A percentile compares a stretch with the other conserved stretches of the same genome.
Conservation (phyloP, 208 protist genomes). For the Leishmania tropica region DNA sequence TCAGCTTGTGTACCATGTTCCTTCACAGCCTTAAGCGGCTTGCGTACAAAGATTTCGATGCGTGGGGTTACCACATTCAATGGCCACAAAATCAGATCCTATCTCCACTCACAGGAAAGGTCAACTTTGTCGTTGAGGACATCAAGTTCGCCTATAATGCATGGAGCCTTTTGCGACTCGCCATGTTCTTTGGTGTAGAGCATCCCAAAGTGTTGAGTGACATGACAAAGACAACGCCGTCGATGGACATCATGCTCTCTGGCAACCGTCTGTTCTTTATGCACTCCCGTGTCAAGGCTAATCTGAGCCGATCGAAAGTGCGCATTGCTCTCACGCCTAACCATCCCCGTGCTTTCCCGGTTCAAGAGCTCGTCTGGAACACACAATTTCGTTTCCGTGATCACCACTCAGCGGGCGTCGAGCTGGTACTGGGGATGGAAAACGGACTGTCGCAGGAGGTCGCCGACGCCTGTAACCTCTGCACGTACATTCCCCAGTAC, state of each 20-base stretch:
- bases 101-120: slow-evolving; percentile 41
- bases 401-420: slow-evolving; percentile 22
- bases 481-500: slow-evolving; percentile 84
- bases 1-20: background rate
- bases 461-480: slow-evolving; percentile 47
- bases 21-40: background rate
- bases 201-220: slow-evolving; percentile 72
- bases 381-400: background rate
- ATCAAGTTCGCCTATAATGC: slow-evolving; percentile 91
- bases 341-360: slow-evolving; percentile 43
- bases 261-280: slow-evolving; percentile 81
- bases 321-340: slow-evolving; percentile 72
- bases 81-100: slow-evolving; percentile 45
- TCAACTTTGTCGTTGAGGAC: slow-evolving; percentile 71
- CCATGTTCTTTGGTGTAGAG: slow-evolving; percentile 70
- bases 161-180: slow-evolving; percentile 74
- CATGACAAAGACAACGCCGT: slow-evolving; percentile 57
- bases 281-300: slow-evolving; percentile 41
- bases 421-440: slow-evolving; percentile 86
- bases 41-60: slow-evolving; percentile 71
- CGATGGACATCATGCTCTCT: slow-evolving; percentile 67
- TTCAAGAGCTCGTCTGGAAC: slow-evolving; percentile 58
- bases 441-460: slow-evolving; percentile 68
- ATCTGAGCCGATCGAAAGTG: slow-evolving; percentile 20
- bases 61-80: slow-evolving; percentile 76